Percentiles rank a stretch among this genome's conserved stretches.
These are phyloP conservation scores for Jatropha podagrica DNA, from an alignment of 441 rosid species.

Conservation along the genomic window DNA sequence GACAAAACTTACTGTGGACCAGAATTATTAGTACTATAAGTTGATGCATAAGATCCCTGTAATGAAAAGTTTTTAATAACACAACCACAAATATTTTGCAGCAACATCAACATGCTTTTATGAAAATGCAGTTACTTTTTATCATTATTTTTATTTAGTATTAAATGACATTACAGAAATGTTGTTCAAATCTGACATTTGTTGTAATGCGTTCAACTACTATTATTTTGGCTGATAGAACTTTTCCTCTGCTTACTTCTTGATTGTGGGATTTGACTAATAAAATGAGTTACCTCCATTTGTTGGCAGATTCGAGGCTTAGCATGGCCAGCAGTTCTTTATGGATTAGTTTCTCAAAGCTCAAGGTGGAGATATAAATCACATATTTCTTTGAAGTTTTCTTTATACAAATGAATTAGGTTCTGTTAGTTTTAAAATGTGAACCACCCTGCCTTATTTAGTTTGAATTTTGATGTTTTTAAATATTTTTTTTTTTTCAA, in stretches of 20 bases:
- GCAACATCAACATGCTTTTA: too few relatives aligned
- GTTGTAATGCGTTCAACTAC: background rate
- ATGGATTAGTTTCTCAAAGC: conserved; percentile 60
- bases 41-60: too few relatives aligned
- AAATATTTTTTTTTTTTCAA: background rate
- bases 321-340: conserved; percentile 54
- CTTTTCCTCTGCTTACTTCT: background rate
- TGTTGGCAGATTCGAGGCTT: conserved; percentile 50
- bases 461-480: background rate
- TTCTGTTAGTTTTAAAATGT: background rate
- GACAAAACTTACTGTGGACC: too few relatives aligned
- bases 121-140: too few relatives aligned
- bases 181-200: too few relatives aligned
- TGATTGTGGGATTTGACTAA: background rate
- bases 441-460: background rate
- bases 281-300: background rate
- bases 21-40: too few relatives aligned
- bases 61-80: too few relatives aligned
- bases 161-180: too few relatives aligned
- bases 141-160: too few relatives aligned
- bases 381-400: background rate
- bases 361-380: conserved; percentile 39
- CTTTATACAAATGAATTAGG: background rate
- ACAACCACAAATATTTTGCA: too few relatives aligned
- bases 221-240: background rate